phyloP scores from a whole-genome alignment of 2,329 filamentous ascomycete genomes.

The Nannizziopsis arthrosporioides region DNA sequence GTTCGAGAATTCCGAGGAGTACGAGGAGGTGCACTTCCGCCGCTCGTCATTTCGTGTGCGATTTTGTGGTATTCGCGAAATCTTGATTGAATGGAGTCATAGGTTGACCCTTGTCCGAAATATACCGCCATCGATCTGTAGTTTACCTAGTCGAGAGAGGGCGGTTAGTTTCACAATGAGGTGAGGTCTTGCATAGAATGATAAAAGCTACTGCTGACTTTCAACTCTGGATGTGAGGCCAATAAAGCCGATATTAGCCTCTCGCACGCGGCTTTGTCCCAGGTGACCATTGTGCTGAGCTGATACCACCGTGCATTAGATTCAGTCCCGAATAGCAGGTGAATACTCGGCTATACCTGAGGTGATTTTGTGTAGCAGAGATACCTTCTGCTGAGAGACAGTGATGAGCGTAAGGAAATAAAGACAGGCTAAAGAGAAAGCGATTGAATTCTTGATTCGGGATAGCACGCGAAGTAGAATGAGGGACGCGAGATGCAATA shows the following conservation, averaged over 20 bases:
- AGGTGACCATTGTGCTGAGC: slow-evolving; percentile 20
- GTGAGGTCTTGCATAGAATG: neutral
- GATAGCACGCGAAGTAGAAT: too few relatives aligned
- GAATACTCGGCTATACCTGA: too few relatives aligned
- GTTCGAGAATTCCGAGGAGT: slow-evolving; percentile 12
- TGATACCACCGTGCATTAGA: neutral
- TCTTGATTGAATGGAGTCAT: slow-evolving; percentile 38
- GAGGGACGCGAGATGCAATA: too few relatives aligned
- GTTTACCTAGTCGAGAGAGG: slow-evolving; percentile 31
- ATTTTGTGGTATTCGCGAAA: slow-evolving; percentile 37
- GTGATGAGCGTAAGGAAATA: too few relatives aligned
- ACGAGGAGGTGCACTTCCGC: slow-evolving; percentile 10
- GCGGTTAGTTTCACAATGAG: neutral
- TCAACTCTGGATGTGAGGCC: slow-evolving; percentile 21
- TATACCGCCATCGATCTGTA: slow-evolving; percentile 33
- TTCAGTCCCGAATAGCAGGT: neutral
- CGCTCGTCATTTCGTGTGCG: slow-evolving; percentile 25
- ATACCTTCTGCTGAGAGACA: too few relatives aligned
- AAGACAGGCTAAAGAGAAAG: too few relatives aligned
- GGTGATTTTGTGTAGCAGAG: too few relatives aligned
- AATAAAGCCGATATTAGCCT: slow-evolving; percentile 22
- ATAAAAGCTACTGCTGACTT: slow-evolving; percentile 14
- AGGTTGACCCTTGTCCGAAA: slow-evolving; percentile 38
- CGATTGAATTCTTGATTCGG: too few relatives aligned
- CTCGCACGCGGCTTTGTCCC: slow-evolving; percentile 19